Evolutionary conservation across 129 eudicot genomes (phyloP).

Genomic region (Artemisia argyi): DNA sequence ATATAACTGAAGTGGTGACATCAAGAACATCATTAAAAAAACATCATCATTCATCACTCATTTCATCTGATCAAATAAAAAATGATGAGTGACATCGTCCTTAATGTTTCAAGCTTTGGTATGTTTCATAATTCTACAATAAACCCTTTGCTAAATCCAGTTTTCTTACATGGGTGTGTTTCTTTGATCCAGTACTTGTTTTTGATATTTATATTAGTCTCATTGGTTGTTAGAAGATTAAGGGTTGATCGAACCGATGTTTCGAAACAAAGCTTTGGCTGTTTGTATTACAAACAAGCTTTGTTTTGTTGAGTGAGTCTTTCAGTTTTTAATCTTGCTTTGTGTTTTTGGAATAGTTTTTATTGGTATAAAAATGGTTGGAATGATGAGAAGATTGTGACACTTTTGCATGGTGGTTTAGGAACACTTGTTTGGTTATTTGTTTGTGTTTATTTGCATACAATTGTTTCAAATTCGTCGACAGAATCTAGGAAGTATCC

Average conservation of each 20-base stretch:
- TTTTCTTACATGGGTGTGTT: too few species aligned
- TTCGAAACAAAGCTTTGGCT: constrained; percentile 30
- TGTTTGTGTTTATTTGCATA: too few species aligned
- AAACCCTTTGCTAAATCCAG: constrained; percentile 38
- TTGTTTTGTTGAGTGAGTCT: too few species aligned
- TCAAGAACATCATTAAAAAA: background rate
- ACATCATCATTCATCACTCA: constrained; percentile 1
- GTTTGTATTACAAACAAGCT: constrained; percentile 41
- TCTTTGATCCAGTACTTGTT: too few species aligned
- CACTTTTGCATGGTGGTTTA: too few species aligned
- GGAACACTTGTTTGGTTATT: too few species aligned
- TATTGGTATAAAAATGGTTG: too few species aligned
- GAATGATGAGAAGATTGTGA: too few species aligned
- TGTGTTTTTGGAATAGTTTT: too few species aligned
- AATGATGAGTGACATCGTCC: background rate
- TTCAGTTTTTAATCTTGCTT: too few species aligned
- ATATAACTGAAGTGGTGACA: constrained; percentile 16
- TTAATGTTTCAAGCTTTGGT: constrained; percentile 4
- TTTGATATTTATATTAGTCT: constrained; percentile 33
- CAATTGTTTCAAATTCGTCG: too few species aligned
- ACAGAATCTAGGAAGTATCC: too few species aligned
- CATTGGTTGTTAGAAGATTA: constrained; percentile 27
- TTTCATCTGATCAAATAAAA: background rate
- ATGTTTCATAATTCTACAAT: background rate
- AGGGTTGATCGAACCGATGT: constrained; percentile 23